phyloP scores from a whole-genome alignment of 495 filamentous ascomycete genomes.

The Tuber brumale region DNA sequence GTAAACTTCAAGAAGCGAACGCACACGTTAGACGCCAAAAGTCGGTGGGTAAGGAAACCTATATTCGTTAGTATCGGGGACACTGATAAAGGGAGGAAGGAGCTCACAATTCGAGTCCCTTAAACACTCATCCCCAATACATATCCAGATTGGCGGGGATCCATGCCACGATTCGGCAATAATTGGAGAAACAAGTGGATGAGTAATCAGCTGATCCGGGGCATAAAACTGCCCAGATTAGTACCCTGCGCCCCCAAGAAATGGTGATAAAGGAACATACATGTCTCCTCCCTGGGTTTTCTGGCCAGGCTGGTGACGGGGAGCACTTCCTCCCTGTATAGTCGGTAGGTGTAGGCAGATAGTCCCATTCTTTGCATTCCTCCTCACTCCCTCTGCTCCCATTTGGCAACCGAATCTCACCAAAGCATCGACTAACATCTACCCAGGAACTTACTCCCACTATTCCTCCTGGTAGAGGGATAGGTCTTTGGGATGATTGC shows the following conservation, averaged over 20 bases:
- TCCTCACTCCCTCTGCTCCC: conserved; percentile 67
- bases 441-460: conserved; percentile 65
- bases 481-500: conserved; percentile 51
- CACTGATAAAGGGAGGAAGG: neutral
- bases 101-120: conserved; percentile 56
- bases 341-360: conserved; percentile 54
- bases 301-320: conserved; percentile 63
- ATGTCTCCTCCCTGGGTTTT: conserved; percentile 30
- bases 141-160: conserved; percentile 63
- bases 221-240: conserved; percentile 61
- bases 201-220: conserved; percentile 55
- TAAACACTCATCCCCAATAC: conserved; percentile 72
- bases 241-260: neutral
- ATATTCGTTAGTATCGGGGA: neutral
- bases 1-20: conserved; percentile 71
- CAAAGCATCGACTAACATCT: conserved; percentile 64
- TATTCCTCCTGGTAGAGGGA: conserved; percentile 66
- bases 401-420: conserved; percentile 9
- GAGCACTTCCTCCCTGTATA: conserved; percentile 46
- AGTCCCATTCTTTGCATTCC: conserved; percentile 62
- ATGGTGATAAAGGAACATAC: conserved; percentile 3
- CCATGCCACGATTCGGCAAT: conserved; percentile 61
- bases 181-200: conserved; percentile 71
- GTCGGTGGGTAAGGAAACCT: conserved; percentile 54
- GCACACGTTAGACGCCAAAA: conserved; percentile 55